Conservation (phyloP, 2,329 filamentous ascomycete genomes). For the Neofusicoccum kwambonambiense region DNA sequence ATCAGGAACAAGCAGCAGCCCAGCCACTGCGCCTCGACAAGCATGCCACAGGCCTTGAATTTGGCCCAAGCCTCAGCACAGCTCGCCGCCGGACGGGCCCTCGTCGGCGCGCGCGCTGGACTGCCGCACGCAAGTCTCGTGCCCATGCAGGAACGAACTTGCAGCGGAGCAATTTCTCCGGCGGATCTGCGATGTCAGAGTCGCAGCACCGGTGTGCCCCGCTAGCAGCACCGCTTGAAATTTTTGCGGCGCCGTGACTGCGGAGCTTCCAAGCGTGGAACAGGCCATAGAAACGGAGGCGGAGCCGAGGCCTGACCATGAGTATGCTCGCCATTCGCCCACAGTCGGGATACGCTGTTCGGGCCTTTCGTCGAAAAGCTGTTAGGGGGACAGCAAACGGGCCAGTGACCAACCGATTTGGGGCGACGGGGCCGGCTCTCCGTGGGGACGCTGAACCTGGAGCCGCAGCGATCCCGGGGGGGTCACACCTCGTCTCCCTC, state of each 20-base stretch:
- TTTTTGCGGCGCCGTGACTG: constrained; percentile 1
- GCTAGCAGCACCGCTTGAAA: constrained; percentile 5
- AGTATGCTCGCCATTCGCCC: neutral
- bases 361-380: constrained; percentile 11
- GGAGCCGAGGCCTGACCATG: constrained; percentile 5
- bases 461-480: constrained; percentile 16
- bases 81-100: neutral
- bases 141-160: constrained; percentile 16
- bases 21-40: neutral
- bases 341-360: neutral
- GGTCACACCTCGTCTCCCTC: constrained; percentile 10
- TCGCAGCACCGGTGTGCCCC: neutral
- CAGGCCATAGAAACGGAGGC: neutral
- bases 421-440: constrained; percentile 16
- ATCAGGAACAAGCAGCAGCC: neutral
- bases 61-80: neutral
- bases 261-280: neutral
- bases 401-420: constrained; percentile 7
- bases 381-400: constrained; percentile 7
- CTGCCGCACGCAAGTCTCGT: neutral
- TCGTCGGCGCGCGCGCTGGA: neutral
- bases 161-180: constrained; percentile 16
- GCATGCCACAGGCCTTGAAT: neutral
- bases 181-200: constrained; percentile 9
- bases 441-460: constrained; percentile 16